These are phyloP conservation scores for Penicillium verrucosum DNA, from an alignment of 2,329 filamentous ascomycete genomes.

Conservation along the genomic window DNA sequence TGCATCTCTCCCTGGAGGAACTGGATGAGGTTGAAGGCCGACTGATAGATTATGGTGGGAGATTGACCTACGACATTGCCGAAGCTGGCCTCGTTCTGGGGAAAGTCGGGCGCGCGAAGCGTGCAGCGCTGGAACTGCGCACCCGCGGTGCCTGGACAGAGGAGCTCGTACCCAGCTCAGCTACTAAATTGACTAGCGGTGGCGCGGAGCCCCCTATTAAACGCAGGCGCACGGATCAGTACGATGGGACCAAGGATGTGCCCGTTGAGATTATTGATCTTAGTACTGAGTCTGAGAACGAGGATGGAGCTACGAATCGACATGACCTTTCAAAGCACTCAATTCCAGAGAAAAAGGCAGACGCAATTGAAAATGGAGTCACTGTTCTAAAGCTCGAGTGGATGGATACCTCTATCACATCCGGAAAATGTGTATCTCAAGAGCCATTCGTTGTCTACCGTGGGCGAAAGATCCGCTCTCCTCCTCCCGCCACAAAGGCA, in stretches of 20 bases:
- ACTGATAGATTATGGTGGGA: slow-evolving; percentile 54
- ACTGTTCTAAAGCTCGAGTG: slow-evolving; percentile 55
- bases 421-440: slow-evolving; percentile 45
- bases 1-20: slow-evolving; percentile 63
- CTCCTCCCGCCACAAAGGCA: slow-evolving; percentile 16
- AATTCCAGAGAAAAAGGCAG: not conserved
- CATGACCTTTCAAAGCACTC: slow-evolving; percentile 12
- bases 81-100: slow-evolving; percentile 74
- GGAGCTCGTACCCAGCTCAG: slow-evolving; percentile 20
- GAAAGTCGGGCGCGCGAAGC: slow-evolving; percentile 64
- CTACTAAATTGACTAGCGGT: not conserved
- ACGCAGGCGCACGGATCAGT: slow-evolving; percentile 17
- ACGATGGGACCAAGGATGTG: not conserved
- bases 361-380: slow-evolving; percentile 33
- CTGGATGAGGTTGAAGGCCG: slow-evolving; percentile 62
- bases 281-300: slow-evolving; percentile 31
- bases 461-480: slow-evolving; percentile 43
- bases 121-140: slow-evolving; percentile 75
- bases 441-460: slow-evolving; percentile 52
- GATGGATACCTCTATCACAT: slow-evolving; percentile 49
- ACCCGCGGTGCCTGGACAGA: slow-evolving; percentile 58
- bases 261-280: slow-evolving; percentile 27
- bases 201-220: slow-evolving; percentile 25
- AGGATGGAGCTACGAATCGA: slow-evolving; percentile 20
- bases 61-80: slow-evolving; percentile 66